These are phyloP conservation scores for Salix viminalis DNA, from an alignment of 345 rosid species.

Conservation along the genomic window DNA sequence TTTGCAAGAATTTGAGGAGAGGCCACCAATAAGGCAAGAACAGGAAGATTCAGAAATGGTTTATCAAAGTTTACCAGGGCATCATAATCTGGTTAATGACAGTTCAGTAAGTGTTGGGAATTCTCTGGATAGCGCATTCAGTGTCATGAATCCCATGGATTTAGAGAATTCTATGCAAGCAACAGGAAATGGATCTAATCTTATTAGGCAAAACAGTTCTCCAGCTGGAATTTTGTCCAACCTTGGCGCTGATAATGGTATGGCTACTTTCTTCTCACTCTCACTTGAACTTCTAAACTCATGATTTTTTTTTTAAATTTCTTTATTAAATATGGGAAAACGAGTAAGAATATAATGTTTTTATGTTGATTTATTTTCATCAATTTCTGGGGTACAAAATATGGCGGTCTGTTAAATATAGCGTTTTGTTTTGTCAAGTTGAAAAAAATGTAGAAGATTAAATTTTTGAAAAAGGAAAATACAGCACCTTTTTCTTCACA, in stretches of 20 bases:
- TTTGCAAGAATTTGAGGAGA: conserved; percentile 33
- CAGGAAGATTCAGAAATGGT: conserved; percentile 22
- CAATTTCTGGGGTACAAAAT: not conserved
- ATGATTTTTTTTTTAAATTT: conserved; percentile 1
- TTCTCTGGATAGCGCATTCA: conserved; percentile 13
- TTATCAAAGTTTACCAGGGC: conserved; percentile 17
- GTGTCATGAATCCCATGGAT: conserved; percentile 17
- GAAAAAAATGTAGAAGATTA: not conserved
- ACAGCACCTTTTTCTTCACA: not conserved
- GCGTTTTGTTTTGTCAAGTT: not conserved
- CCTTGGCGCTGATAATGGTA: conserved; percentile 45
- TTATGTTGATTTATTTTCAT: not conserved
- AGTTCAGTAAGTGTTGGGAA: conserved; percentile 11
- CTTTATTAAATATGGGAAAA: not conserved
- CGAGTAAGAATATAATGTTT: not conserved
- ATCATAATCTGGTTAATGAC: conserved; percentile 12
- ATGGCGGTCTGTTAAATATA: not conserved
- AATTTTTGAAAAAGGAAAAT: not conserved
- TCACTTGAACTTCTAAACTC: not conserved
- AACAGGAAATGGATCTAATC: conserved; percentile 34
- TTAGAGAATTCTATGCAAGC: conserved; percentile 28
- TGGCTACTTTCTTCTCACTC: not conserved
- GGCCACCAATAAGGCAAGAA: conserved; percentile 37
- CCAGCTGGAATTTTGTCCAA: conserved; percentile 52
- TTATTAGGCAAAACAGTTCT: conserved; percentile 46